Base-by-base conservation (phyloP, 108 stramenopile species). In the Cyclotella sp. region DNA sequence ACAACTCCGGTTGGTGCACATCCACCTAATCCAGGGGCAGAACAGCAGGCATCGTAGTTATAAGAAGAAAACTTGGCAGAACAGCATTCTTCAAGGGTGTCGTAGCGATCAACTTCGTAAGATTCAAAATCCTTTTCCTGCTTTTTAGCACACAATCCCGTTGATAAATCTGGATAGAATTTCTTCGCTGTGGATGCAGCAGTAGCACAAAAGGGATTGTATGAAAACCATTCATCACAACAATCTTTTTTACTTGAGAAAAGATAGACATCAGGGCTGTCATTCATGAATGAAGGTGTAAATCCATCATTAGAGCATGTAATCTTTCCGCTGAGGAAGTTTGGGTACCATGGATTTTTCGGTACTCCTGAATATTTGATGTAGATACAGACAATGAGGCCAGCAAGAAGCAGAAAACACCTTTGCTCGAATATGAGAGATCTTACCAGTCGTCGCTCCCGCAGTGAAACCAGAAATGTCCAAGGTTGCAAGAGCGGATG, bases 61-160 rank as follows among this genome's bases (percentile, higher is more conserved):
- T 68, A 46, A 19, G 9, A 26, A 9, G 40, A 26, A 60, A 76
- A 76, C 59, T 47, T 59, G 8, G 22, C 42, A 8, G 26, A 53
- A 49, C 75, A 76, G 44, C 75, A 76, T 26, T 76, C 66, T 44
- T 76, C 75, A 13, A 67, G 59, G 13, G 65, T 61, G n/a, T 76
- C 67, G 30, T 76, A 76, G 24, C 47, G 9, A 2, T 68, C 57
- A 13, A 30, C 8, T 6, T 76, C 45, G 12, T 14, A 61, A 19
- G 45, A 45, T 42, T 68, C 47, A 44, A 68, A 47, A 8, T 73
- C 61, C 2, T 63, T 41, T 26, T 0, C 14, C 45, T 68, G 24
- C 66, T 60, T 61, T 1, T 49, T 45, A 29, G 28, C 57, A 44
- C 66, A 68, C 24, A 27, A 18, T 19, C 45, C 28, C 28, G 21